Conservation (phyloP, 208 protist species). For the Leishmania gerbilli region DNA sequence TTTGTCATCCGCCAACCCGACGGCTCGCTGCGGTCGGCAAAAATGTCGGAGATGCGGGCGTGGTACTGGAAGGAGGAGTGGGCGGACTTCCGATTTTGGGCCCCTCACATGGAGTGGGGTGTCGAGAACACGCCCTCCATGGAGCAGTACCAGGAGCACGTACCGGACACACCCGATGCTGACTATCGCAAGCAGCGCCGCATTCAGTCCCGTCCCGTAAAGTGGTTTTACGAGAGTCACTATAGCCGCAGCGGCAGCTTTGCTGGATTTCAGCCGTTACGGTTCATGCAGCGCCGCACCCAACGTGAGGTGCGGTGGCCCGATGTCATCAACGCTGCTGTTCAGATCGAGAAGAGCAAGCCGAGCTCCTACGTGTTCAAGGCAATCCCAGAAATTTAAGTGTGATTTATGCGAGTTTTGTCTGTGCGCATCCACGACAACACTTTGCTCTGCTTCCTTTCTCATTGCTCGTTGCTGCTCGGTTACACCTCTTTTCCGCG, state of each 20-base stretch:
- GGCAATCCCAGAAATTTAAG: slow-evolving; percentile 87
- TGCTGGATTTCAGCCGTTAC: slow-evolving; percentile 87
- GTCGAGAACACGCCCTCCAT: slow-evolving; percentile 91
- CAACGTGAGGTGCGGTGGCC: slow-evolving; percentile 91
- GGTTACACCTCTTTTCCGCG: not conserved
- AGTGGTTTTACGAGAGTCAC: slow-evolving; percentile 95
- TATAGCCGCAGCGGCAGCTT: slow-evolving; percentile 93
- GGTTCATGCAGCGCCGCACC: slow-evolving; percentile 92
- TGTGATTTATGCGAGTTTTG: too few species aligned
- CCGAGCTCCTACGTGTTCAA: slow-evolving; percentile 88
- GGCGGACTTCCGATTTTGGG: slow-evolving; percentile 95
- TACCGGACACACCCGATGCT: slow-evolving; percentile 88
- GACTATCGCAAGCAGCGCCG: slow-evolving; percentile 91
- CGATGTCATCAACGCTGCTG: slow-evolving; percentile 89
- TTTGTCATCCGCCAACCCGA: slow-evolving; percentile 94
- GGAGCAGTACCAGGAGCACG: slow-evolving; percentile 94
- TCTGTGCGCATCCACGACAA: not conserved
- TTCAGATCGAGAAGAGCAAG: slow-evolving; percentile 85
- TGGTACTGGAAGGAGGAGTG: slow-evolving; percentile 96
- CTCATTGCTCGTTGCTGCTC: not conserved
- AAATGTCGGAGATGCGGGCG: slow-evolving; percentile 95
- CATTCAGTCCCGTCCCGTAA: slow-evolving; percentile 90
- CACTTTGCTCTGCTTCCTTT: not conserved
- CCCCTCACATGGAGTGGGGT: slow-evolving; percentile 94
- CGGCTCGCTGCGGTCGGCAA: slow-evolving; percentile 92